Conservation (phyloP, 257 asterid genomes). For the Coffea eugenioides region DNA sequence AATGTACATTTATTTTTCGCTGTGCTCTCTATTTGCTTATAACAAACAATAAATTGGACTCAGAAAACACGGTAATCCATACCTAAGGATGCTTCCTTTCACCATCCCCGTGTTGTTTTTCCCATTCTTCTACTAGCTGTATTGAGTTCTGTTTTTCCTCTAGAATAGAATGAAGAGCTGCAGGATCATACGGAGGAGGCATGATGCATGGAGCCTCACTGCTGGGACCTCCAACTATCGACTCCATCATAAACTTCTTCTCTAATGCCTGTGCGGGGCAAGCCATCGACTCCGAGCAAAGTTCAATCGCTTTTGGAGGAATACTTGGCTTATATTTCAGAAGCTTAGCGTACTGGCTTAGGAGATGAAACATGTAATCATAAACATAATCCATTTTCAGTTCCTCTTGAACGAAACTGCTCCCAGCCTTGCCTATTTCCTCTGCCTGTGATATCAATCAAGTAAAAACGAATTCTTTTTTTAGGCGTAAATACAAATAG, state of each 20-base stretch:
- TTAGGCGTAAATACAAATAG: no score
- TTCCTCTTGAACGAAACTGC: slow-evolving; percentile 44
- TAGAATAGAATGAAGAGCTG: slow-evolving; percentile 45
- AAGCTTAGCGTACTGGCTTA: not conserved
- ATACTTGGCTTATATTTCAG: slow-evolving; percentile 13
- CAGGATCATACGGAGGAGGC: slow-evolving; percentile 61
- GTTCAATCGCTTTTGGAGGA: slow-evolving; percentile 14
- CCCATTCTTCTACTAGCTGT: slow-evolving; percentile 61
- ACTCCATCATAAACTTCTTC: slow-evolving; percentile 12
- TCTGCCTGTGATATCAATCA: slow-evolving; percentile 46
- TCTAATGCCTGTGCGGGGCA: slow-evolving; percentile 5
- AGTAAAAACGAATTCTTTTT: slow-evolving; percentile 14
- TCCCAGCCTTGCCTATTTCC: slow-evolving; percentile 56
- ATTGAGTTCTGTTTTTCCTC: slow-evolving; percentile 27
- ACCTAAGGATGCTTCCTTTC: slow-evolving; percentile 17
- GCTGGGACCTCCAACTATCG: not conserved
- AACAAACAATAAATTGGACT: no score
- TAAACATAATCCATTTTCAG: slow-evolving; percentile 40
- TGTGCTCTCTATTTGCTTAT: no score
- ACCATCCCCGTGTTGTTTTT: slow-evolving; percentile 45
- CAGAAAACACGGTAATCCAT: no score
- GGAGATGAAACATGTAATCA: slow-evolving; percentile 43
- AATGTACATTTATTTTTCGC: no score
- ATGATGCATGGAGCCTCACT: slow-evolving; percentile 32
- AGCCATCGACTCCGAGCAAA: slow-evolving; percentile 15